phyloP scores from a whole-genome alignment of 768 basidiomycete species.

The Mrakia gelida region DNA sequence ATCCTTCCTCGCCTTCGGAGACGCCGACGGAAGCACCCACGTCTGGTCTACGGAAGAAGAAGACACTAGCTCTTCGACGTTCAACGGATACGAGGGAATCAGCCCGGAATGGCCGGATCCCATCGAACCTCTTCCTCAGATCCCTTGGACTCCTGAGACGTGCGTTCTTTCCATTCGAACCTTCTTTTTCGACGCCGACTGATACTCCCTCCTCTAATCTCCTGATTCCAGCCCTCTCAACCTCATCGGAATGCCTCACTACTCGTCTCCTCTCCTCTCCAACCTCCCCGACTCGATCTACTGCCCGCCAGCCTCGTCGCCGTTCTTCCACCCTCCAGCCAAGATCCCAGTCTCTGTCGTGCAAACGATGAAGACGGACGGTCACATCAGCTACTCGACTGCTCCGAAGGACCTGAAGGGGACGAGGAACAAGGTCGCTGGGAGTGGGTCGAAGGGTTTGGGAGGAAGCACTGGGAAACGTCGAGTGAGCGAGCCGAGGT shows the following conservation, averaged over 20 bases:
- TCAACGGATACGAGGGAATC: constrained; percentile 86
- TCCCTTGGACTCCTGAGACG: constrained; percentile 81
- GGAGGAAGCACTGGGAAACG: constrained; percentile 47
- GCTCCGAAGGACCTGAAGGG: constrained; percentile 81
- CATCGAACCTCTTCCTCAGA: constrained; percentile 61
- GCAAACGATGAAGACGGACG: constrained; percentile 74
- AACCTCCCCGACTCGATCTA: constrained; percentile 43
- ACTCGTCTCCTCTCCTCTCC: constrained; percentile 69
- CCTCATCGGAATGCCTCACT: constrained; percentile 80
- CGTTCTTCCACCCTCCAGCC: constrained; percentile 56
- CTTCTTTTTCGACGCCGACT: neutral
- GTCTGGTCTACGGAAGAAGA: constrained; percentile 66
- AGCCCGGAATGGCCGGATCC: constrained; percentile 79
- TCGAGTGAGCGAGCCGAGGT: constrained; percentile 50
- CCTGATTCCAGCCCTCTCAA: constrained; percentile 66
- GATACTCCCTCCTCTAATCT: neutral
- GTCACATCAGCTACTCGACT: constrained; percentile 82
- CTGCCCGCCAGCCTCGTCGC: constrained; percentile 51
- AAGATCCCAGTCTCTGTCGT: constrained; percentile 77
- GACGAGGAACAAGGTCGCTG: constrained; percentile 67
- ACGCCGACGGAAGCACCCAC: constrained; percentile 77
- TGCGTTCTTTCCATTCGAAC: constrained; percentile 50
- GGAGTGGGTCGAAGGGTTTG: constrained; percentile 50
- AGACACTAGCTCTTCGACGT: constrained; percentile 53
- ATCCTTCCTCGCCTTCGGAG: constrained; percentile 88